Conservation (phyloP, 208 protist species). For the Sergeia podlipaevii region DNA sequence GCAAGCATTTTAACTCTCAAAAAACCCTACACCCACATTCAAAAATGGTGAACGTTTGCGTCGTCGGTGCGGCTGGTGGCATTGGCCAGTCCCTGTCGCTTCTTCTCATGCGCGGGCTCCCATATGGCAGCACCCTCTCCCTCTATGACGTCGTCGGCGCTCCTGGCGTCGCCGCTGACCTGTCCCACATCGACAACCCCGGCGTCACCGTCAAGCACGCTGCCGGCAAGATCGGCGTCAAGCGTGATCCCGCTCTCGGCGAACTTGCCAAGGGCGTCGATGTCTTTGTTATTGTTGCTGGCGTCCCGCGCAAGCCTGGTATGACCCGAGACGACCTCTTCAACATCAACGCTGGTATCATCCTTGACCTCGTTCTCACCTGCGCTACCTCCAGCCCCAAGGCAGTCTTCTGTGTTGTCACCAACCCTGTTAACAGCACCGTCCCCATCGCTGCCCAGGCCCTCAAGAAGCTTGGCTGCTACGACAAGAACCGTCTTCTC, state of each 20-base stretch:
- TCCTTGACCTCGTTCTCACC: conserved; percentile 85
- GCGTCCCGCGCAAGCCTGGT: conserved; percentile 95
- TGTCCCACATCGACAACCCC: conserved; percentile 88
- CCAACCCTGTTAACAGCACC: conserved; percentile 97
- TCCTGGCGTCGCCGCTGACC: conserved; percentile 93
- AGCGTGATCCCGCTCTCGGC: conserved; percentile 58
- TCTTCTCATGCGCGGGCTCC: conserved; percentile 69
- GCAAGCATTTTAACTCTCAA: not conserved
- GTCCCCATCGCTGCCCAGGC: conserved; percentile 93
- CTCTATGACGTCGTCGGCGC: conserved; percentile 90
- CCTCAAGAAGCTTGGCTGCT: conserved; percentile 88
- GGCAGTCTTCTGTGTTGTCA: conserved; percentile 91
- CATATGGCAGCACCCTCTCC: conserved; percentile 80
- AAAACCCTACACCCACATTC: not conserved
- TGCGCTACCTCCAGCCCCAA: conserved; percentile 84
- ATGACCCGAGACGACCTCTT: conserved; percentile 98
- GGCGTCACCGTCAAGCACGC: conserved; percentile 77
- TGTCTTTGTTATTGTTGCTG: conserved; percentile 93
- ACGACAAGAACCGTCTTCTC: conserved; percentile 85
- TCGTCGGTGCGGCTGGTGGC: conserved; percentile 85
- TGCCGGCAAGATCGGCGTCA: conserved; percentile 61
- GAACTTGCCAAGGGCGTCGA: conserved; percentile 77
- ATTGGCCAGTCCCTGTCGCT: conserved; percentile 90
- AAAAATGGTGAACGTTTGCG: conserved; percentile 83
- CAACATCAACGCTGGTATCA: conserved; percentile 94